phyloP scores from a whole-genome alignment of 169 alveolate species.

The Theileria sp. region DNA sequence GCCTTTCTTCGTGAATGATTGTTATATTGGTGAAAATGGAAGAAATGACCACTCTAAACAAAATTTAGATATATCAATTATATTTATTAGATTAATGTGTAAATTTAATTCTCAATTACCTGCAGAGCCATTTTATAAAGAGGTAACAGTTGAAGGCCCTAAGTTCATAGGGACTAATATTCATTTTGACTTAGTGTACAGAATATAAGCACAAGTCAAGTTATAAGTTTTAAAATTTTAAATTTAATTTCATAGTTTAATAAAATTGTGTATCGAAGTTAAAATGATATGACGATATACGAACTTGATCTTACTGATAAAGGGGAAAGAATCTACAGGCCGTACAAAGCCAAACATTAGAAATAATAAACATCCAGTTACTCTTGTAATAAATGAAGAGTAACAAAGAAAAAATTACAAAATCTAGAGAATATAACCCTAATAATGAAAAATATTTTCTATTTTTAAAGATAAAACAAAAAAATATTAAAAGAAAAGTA shows the following conservation, averaged over 20 bases:
- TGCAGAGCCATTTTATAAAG: constrained; percentile 64
- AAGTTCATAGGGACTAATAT: constrained; percentile 48
- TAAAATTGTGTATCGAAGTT: neutral
- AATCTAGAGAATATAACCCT: neutral
- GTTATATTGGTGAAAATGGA: constrained; percentile 81
- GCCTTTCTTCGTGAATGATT: constrained; percentile 83
- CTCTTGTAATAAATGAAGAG: neutral
- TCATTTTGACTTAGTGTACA: constrained; percentile 19
- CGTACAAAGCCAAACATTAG: neutral
- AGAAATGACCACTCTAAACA: constrained; percentile 60
- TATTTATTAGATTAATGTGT: neutral
- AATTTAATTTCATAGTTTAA: neutral
- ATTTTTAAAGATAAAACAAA: too few species aligned
- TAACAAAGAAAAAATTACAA: neutral
- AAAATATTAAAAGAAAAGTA: too few species aligned
- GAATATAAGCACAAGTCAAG: neutral
- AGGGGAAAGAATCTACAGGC: neutral
- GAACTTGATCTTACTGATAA: neutral
- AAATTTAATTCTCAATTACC: neutral
- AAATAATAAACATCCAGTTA: neutral
- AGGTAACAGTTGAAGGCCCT: constrained; percentile 69
- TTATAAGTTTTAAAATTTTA: neutral
- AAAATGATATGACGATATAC: neutral
- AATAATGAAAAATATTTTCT: too few species aligned
- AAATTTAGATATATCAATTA: neutral